These are phyloP conservation scores for Colletotrichum navitas DNA, from an alignment of 2,329 filamentous ascomycete genomes.

Conservation along the genomic window DNA sequence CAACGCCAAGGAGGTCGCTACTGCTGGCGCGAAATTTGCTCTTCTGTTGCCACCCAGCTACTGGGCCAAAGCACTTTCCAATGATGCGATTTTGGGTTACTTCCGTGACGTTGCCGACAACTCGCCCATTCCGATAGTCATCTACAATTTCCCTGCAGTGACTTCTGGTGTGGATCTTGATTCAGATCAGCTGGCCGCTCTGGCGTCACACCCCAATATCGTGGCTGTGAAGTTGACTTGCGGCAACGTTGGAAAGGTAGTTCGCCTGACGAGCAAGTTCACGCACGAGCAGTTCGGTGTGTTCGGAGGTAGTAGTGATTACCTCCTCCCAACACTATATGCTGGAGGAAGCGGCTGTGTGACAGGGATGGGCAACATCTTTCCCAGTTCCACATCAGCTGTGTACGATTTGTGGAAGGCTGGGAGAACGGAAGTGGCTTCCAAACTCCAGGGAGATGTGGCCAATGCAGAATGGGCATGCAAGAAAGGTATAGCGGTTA, in stretches of 20 bases:
- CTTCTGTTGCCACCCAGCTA: constrained; percentile 78
- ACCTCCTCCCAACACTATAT: constrained; percentile 56
- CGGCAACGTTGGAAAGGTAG: constrained; percentile 71
- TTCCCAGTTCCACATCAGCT: constrained; percentile 56
- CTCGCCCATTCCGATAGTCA: constrained; percentile 50
- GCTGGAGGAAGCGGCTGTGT: constrained; percentile 58
- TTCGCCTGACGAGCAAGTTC: constrained; percentile 56
- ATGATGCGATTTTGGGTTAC: constrained; percentile 68
- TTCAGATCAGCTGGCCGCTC: constrained; percentile 44
- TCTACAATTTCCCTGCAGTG: constrained; percentile 46
- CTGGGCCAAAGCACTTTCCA: constrained; percentile 72
- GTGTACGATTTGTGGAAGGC: constrained; percentile 57
- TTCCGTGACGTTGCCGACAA: constrained; percentile 72
- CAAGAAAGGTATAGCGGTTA: constrained; percentile 61
- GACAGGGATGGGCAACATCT: constrained; percentile 61
- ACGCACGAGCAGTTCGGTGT: constrained; percentile 56
- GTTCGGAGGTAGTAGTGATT: constrained; percentile 59
- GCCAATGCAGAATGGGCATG: constrained; percentile 64
- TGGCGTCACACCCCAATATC: constrained; percentile 72
- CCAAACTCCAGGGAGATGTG: constrained; percentile 56
- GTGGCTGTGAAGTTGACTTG: constrained; percentile 65
- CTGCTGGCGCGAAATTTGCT: constrained; percentile 74
- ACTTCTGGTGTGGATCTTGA: constrained; percentile 45
- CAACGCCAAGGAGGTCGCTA: constrained; percentile 73
- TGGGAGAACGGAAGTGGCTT: constrained; percentile 54